phyloP scores from a whole-genome alignment of 1,139 yeast species.

The Williopsis jadinii region DNA sequence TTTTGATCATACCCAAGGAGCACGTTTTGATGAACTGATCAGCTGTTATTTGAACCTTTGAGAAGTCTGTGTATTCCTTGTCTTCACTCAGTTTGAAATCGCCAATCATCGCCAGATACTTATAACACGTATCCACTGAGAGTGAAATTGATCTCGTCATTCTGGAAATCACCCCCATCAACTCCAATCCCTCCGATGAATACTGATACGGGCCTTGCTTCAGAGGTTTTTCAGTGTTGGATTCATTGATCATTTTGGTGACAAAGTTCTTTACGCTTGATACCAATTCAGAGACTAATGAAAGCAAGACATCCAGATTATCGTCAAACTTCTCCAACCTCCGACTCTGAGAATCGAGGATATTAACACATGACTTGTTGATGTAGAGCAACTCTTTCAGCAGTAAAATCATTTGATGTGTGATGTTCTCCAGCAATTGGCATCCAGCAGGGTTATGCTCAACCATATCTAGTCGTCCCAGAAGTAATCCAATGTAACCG shows the following conservation, averaged over 20 bases:
- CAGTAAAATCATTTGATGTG: conserved; percentile 61
- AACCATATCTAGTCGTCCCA: conserved; percentile 68
- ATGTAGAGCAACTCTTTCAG: conserved; percentile 59
- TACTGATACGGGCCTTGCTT: conserved; percentile 37
- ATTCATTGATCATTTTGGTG: conserved; percentile 37
- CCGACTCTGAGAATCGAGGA: conserved; percentile 29
- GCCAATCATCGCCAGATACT: conserved; percentile 51
- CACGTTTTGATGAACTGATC: conserved; percentile 55
- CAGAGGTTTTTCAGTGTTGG: conserved; percentile 10
- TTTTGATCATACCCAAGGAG: conserved; percentile 51
- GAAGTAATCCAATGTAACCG: conserved; percentile 61
- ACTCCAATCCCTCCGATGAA: conserved; percentile 60
- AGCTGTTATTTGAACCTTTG: conserved; percentile 50
- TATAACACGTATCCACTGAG: conserved; percentile 41
- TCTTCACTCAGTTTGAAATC: conserved; percentile 64
- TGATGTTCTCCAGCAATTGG: conserved; percentile 54
- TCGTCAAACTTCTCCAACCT: conserved; percentile 30
- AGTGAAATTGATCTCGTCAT: conserved; percentile 53
- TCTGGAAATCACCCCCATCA: conserved; percentile 53
- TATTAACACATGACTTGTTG: conserved; percentile 37
- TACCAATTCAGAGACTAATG: conserved; percentile 60
- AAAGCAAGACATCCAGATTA: conserved; percentile 49
- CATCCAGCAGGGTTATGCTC: conserved; percentile 69
- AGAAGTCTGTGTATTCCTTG: conserved; percentile 69
- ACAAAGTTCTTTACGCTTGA: conserved; percentile 58